Evolutionary conservation across 345 rosid genomes (phyloP), one percentile per base, ranked within the genome.

Genomic region (Hevea brasiliensis): DNA sequence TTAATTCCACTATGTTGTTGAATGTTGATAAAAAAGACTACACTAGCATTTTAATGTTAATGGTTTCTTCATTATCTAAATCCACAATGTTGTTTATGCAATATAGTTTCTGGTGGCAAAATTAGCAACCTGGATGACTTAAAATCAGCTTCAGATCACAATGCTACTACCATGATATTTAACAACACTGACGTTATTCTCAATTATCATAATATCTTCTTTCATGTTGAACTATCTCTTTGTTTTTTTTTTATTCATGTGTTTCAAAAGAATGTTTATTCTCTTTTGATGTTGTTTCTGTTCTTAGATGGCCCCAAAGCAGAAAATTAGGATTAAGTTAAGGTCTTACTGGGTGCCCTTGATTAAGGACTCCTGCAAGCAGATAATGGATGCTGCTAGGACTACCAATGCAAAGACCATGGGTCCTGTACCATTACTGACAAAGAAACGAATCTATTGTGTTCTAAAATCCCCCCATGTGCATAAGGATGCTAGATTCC

Each of bases 401-500:
- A 89, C 76, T 54, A 92, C 97, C 21, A 89, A 95, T 59, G 99
- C 98, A 0, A 92, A 91, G 84, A 92, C 98, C 48, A 89, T 89
- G 94, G 98, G 98, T 26, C 96, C 97, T 41, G 98, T 95, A 75
- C 99, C 98, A 0, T 82, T 92, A 74, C 99, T 97, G 0, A 95
- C 99, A 60, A 95, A 92, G 92, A 95, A 79, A 80, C 83, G 94
- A 50, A 40, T 92, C 76, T 92, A 88, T 76, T 95, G 99, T 87
- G 96, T 95, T 71, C 98, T 95, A 60, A 92, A 91, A 84, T 95
- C 99, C 59, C 98, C 98, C 20, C 98, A 95, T n/a, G 99, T 95
- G 60, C 94, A 92, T 87, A 92, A 95, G 85, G 99, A 95, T 72
- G 99, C 99, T 37, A 85, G 99, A 85, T 92, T 92, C 73, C 98